Base-by-base conservation (phyloP, 306 rosid species). In the Glycine soja region DNA sequence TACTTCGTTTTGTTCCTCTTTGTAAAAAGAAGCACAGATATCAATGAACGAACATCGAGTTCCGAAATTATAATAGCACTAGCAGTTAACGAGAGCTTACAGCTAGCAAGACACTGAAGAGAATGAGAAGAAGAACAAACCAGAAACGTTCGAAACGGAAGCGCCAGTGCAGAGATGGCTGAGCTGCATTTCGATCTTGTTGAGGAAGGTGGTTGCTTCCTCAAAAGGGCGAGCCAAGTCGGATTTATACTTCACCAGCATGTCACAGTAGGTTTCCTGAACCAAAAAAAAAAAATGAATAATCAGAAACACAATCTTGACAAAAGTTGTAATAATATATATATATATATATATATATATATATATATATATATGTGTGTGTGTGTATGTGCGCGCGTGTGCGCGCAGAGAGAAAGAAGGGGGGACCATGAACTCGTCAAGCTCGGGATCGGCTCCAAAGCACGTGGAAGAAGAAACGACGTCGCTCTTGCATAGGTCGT, bases 381-480 rank as follows among this genome's bases (percentile, higher is more conserved):
- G 5, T 36, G 5, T 36, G 4, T 4, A 4, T 10, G 50, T 9
- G 10, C 4, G 81, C 3, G 75, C 36, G 67, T 42, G 80, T 52
- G 70, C 45, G 76, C 7, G 30, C 13, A 24, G 7, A 62, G 70
- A 38, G 75, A 47, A 43, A 56, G 38, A 61, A 16, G 72, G 80
- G 56, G 68, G 58, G 76, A 8, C 98, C 99, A 95, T 95, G 90
- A 95, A 95, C 83, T 93, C 94, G 64, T 93, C 99, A 64, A 95
- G 98, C 92, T 93, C 99, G 92, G 97, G 99, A 90, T 96, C 99
- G 91, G 86, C 92, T 91, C 99, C 97, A 56, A 84, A 78, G 87
- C 97, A 90, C 93, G 97, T 90, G 97, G 98, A 86, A 76, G 98
- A 86, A 76, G 97, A 85, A 78, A 88, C 89, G 34, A 75, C 82